phyloP scores from a whole-genome alignment of 139 green algal genomes.

The Yamagishiella unicocca region DNA sequence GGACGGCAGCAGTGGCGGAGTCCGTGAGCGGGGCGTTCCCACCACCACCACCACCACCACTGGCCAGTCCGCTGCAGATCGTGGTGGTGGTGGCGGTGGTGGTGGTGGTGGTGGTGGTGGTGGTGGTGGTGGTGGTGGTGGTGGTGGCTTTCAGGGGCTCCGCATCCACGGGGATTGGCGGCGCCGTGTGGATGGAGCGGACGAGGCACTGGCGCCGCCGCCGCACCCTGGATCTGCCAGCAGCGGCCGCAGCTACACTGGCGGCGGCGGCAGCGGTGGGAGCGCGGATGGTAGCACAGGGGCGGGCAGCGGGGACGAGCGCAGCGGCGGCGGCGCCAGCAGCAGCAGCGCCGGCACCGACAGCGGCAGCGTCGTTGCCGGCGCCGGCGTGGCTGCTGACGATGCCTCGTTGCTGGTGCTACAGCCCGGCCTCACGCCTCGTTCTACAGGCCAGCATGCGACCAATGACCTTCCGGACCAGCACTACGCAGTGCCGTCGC shows the following conservation, averaged over 20 bases:
- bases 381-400: not conserved
- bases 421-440: not conserved
- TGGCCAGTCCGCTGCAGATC: too few species aligned
- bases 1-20: too few species aligned
- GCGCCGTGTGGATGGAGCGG: not conserved
- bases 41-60: too few species aligned
- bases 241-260: not conserved
- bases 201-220: not conserved
- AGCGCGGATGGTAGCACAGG: not conserved
- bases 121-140: too few species aligned
- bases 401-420: not conserved
- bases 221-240: not conserved
- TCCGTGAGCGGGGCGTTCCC: too few species aligned
- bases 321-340: not conserved
- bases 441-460: constrained; percentile 8
- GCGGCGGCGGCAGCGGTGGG: not conserved
- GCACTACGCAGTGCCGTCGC: not conserved
- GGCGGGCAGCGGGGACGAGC: not conserved
- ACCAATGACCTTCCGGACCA: constrained; percentile 36
- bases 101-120: too few species aligned
- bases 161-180: too few species aligned
- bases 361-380: not conserved
- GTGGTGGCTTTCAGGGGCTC: too few species aligned
- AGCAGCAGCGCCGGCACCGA: not conserved
- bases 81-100: too few species aligned